These are phyloP conservation scores for Venturia oleaginea DNA, from an alignment of 2,329 filamentous ascomycete genomes.

Conservation along the genomic window DNA sequence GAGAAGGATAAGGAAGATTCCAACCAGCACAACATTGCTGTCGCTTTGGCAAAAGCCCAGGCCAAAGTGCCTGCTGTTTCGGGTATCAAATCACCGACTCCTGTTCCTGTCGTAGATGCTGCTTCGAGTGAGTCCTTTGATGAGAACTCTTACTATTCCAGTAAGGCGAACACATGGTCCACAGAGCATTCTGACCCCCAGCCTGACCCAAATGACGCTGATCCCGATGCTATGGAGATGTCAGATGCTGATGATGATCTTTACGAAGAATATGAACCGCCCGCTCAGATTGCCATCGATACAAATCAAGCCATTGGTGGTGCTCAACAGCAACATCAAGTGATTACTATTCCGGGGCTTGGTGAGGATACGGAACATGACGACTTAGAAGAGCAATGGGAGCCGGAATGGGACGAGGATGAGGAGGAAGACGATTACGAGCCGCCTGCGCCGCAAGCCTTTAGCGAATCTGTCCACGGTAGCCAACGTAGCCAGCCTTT, in stretches of 20 bases:
- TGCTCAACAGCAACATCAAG: background rate
- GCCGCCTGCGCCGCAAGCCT: slow-evolving; percentile 17
- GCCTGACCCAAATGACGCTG: slow-evolving; percentile 7
- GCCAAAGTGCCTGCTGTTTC: slow-evolving; percentile 41
- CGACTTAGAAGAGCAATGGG: slow-evolving; percentile 8
- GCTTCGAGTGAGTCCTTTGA: slow-evolving; percentile 76
- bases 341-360: background rate
- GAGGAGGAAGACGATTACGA: slow-evolving; percentile 29
- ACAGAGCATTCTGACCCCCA: slow-evolving; percentile 31
- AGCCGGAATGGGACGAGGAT: slow-evolving; percentile 17
- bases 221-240: slow-evolving; percentile 9
- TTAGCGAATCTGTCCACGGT: slow-evolving; percentile 12
- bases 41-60: background rate
- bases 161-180: slow-evolving; percentile 71
- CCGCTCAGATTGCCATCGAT: slow-evolving; percentile 5
- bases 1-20: slow-evolving; percentile 50
- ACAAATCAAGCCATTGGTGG: background rate
- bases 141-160: slow-evolving; percentile 93
- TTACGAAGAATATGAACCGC: slow-evolving; percentile 10
- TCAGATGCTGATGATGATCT: slow-evolving; percentile 12
- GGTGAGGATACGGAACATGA: background rate
- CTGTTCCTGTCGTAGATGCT: slow-evolving; percentile 42
- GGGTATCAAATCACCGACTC: slow-evolving; percentile 41
- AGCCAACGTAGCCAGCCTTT: background rate
- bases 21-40: background rate